Evolutionary conservation across 148 eudicot species (phyloP), one percentile per base, ranked within the genome.

Genomic region (Rhododendron griersonianum): DNA sequence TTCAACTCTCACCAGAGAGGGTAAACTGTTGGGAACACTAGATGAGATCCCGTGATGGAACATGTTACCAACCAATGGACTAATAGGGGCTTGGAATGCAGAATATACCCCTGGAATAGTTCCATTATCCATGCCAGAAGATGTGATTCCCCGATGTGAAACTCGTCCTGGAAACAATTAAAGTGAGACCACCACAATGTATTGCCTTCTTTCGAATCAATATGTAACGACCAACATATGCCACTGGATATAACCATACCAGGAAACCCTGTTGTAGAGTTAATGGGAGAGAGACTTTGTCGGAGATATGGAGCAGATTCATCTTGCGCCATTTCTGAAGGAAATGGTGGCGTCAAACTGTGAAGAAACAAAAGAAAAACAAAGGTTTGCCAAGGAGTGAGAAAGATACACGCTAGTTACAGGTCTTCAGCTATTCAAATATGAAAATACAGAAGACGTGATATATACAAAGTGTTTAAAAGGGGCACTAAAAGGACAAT

Each of bases 11-110:
- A 89, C 23, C 78, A 87, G 88, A 80, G 96, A 94, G 65, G 92
- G 86, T 81, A 92, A 89, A 85, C 90, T 88, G 81, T 89, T 88
- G 37, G 96, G 93, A 35, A 92, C 95, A 86, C 93, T 92, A 79
- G 95, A 90, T 61, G 95, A 92, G 84, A 93, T 89, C 59, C 90
- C 96, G 67, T 84, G 89, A 82, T 84, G 88, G 41, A 88, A 85
- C 83, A 84, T 71, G 85, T 80, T 89, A 23, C 87, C 93, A 75
- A 86, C 28, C 47, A 77, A 84, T 83, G 93, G 91, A 90, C 85
- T 85, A 35, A 87, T 35, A 83, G 90, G 85, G 74, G 87, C 78
- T 86, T 86, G 86, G 35, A 74, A 89, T 55, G 90, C 87, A 75
- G 78, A 80, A 35, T 87, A 87, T 21, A 81, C 48, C 35, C 90